A percentile compares a stretch with the other conserved stretches of the same genome.
Evolutionary conservation across 352 stramenopile species (phyloP).

Genomic region (Pythium phragmitis): DNA sequence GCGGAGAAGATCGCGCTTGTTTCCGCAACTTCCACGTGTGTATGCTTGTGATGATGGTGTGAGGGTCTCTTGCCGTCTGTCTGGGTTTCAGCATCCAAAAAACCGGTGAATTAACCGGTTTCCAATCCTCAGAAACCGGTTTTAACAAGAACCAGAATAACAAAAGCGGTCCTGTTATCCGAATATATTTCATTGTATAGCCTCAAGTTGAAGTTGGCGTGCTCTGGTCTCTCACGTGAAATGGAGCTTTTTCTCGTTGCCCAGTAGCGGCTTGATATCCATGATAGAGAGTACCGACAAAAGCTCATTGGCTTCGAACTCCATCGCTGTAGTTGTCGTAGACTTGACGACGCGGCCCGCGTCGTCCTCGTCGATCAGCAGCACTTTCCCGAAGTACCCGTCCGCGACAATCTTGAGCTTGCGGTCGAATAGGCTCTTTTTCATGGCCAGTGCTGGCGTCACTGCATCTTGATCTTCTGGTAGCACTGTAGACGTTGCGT

Average conservation of each 20-base stretch:
- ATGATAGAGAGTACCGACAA: constrained; percentile 32
- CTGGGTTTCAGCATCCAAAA: neutral
- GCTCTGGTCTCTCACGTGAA: neutral
- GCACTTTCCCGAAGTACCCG: constrained; percentile 1
- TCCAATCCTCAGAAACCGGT: neutral
- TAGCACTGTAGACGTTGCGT: neutral
- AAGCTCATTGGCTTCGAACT: constrained; percentile 31
- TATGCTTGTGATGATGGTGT: neutral
- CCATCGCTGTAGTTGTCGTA: constrained; percentile 3
- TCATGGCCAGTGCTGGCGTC: neutral
- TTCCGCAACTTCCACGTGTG: constrained; percentile 13
- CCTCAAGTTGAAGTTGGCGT: constrained; percentile 2
- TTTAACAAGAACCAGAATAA: neutral
- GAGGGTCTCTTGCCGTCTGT: neutral
- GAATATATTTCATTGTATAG: neutral
- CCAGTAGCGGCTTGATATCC: constrained; percentile 37
- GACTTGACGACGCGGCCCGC: constrained; percentile 13
- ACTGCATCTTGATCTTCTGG: neutral
- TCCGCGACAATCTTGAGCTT: constrained; percentile 10
- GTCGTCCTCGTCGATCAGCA: constrained; percentile 10
- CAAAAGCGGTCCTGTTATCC: neutral
- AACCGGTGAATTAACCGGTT: neutral
- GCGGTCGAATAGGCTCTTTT: constrained; percentile 14
- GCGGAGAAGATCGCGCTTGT: neutral
- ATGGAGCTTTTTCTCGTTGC: constrained; percentile 23